Base-by-base conservation (phyloP, 75 land plant species). In the Cunninghamia lanceolata region DNA sequence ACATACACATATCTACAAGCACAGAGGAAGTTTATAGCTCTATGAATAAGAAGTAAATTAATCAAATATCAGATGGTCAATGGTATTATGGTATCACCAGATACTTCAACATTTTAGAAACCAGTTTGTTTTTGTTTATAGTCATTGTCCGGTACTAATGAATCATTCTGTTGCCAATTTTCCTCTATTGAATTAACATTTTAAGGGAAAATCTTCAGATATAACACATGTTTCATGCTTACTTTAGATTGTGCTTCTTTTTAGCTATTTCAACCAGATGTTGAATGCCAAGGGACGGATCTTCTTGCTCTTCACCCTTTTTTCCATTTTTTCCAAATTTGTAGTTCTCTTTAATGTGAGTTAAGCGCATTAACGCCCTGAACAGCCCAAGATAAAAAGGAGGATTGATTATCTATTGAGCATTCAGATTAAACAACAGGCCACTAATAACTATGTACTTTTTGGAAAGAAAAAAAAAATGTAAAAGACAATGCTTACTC, bases 361-460 rank as follows among this genome's bases (percentile, higher is more conserved):
- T 87, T 63, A 92, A 84, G 54, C 93, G 78, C 86, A 91, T 96
- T n/a, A 95, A 92, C 73, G 94, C 92, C 87, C 99, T 97, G 93
- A 56, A 82, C 25, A 10, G 46, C 39, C 15, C 81, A 40, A 89
- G 38, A 32, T 50, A 30, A 25, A 80, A 80, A 80, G 32, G 30
- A 42, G 16, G 45, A 42, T 45, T 42, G 52, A n/a, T 80, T 11
- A 43, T 40, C 46, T 32, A 79, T 79, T 7, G 9, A 79, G 34
- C 43, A 43, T 43, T 25, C 46, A 28, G 30, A 79, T 79, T 80
- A n/a, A 30, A 45, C 82, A 80, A 13, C 9, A 80, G 36, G 14
- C 82, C 52, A 28, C 28, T 45, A 21, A 42, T 42, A 39, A 3
- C 2, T 10, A 42, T 80, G n/a, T 80, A 80, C 1, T 5, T 80